Percentiles rank a stretch among this genome's conserved stretches.
Conservation (phyloP, 1,284 basidiomycete genomes). For the Ceratorhiza oryzae-sativae region DNA sequence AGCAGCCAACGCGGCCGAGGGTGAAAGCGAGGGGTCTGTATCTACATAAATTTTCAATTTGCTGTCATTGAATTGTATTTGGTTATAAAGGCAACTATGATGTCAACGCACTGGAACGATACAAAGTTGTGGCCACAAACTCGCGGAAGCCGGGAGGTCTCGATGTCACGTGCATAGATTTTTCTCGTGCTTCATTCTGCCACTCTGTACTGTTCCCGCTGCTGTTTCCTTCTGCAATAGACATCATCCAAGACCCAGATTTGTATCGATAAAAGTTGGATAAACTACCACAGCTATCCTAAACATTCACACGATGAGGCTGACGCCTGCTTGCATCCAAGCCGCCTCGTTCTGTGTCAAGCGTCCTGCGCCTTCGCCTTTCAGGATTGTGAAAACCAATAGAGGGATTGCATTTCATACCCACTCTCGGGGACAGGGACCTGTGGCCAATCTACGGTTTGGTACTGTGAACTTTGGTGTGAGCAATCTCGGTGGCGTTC, state of each 20-base stretch:
- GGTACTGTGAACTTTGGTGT: background rate
- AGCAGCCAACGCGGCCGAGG: conserved; percentile 40
- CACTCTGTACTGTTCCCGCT: background rate
- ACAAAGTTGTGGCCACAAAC: conserved; percentile 1
- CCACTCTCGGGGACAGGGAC: background rate
- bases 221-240: background rate
- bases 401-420: background rate
- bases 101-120: background rate
- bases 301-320: conserved; percentile 5
- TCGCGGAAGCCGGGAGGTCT: background rate
- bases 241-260: background rate
- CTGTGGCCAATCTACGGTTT: background rate
- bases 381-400: background rate
- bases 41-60: conserved; percentile 22
- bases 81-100: conserved; percentile 11
- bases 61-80: conserved; percentile 12
- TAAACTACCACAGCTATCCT: too few relatives aligned
- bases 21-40: conserved; percentile 34
- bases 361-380: background rate
- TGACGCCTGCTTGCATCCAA: conserved; percentile 1
- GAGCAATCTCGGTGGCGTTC: background rate
- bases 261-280: background rate
- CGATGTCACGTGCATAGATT: conserved; percentile 16
- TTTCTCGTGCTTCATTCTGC: conserved; percentile 24
- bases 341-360: conserved; percentile 29